Conservation (phyloP, 176 grass and related monocot genomes). For the Coix lacrymajobi region DNA sequence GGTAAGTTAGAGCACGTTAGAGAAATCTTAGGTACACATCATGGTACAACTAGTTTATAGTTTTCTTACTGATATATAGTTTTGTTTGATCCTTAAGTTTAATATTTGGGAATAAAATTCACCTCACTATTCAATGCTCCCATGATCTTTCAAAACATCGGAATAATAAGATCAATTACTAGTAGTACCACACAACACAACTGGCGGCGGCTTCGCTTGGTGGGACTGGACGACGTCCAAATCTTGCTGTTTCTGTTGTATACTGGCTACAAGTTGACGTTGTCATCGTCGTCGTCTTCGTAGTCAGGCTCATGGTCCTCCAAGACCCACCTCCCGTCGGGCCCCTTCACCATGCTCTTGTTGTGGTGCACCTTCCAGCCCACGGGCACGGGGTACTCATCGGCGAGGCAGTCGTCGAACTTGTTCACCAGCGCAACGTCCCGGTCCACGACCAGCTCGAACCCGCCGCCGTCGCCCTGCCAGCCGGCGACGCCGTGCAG, state of each 20-base stretch:
- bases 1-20: too few species aligned
- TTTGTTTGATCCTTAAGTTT: too few species aligned
- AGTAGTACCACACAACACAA: background rate
- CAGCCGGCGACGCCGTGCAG: slow-evolving; percentile 71
- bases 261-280: background rate
- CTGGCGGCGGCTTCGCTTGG: background rate
- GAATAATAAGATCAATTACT: background rate
- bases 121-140: too few species aligned
- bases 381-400: slow-evolving; percentile 64
- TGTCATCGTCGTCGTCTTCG: background rate
- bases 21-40: too few species aligned
- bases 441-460: slow-evolving; percentile 61
- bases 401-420: slow-evolving; percentile 56
- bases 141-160: background rate
- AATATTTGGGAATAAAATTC: too few species aligned
- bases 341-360: slow-evolving; percentile 65
- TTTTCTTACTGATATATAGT: too few species aligned
- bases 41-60: too few species aligned
- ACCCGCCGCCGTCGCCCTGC: slow-evolving; percentile 30
- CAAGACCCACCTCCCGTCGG: slow-evolving; percentile 52
- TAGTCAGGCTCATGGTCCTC: slow-evolving; percentile 46
- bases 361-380: slow-evolving; percentile 72
- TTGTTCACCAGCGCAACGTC: slow-evolving; percentile 90
- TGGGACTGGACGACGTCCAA: background rate
- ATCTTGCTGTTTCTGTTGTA: background rate